phyloP scores from a whole-genome alignment of 176 grass and related monocot genomes.

The Areca catechu region DNA sequence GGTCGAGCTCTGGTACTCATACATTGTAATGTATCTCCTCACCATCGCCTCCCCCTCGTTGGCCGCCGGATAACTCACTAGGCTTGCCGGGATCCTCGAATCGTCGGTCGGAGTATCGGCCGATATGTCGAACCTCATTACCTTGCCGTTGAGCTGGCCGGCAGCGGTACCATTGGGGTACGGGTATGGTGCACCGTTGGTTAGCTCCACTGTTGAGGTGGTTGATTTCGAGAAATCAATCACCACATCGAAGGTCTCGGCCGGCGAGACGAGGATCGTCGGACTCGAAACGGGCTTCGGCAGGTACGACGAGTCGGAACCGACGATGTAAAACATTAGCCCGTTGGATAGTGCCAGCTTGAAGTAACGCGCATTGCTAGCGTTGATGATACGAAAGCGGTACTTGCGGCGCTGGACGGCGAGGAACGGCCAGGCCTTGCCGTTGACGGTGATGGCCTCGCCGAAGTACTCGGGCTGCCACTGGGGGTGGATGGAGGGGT shows the following conservation, averaged over 20 bases:
- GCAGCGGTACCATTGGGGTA: slow-evolving; percentile 36
- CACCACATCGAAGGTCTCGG: slow-evolving; percentile 54
- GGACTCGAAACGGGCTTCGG: slow-evolving; percentile 5
- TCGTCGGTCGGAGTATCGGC: background rate
- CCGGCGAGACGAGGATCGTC: slow-evolving; percentile 28
- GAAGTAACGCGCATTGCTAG: slow-evolving; percentile 63
- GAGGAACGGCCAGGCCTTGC: slow-evolving; percentile 69
- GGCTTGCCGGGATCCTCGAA: slow-evolving; percentile 26
- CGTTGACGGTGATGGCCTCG: slow-evolving; percentile 47
- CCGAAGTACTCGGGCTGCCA: slow-evolving; percentile 81
- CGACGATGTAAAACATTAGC: slow-evolving; percentile 44
- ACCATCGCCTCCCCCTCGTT: slow-evolving; percentile 21
- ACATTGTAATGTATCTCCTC: slow-evolving; percentile 40
- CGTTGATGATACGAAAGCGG: slow-evolving; percentile 54
- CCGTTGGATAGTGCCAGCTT: slow-evolving; percentile 43
- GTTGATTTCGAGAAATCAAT: slow-evolving; percentile 27
- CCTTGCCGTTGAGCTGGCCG: slow-evolving; percentile 22
- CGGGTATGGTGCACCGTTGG: slow-evolving; percentile 64
- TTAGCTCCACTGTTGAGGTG: slow-evolving; percentile 5
- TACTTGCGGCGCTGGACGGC: slow-evolving; percentile 37
- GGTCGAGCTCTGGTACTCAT: slow-evolving; percentile 51
- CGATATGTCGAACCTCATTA: slow-evolving; percentile 46
- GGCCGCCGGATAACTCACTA: slow-evolving; percentile 27
- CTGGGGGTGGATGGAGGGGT: slow-evolving; percentile 30
- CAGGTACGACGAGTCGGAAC: slow-evolving; percentile 57